Percentiles rank a stretch among this genome's conserved stretches.
These are phyloP conservation scores for Fusarium xylarioides DNA, from an alignment of 2,329 filamentous ascomycete genomes.

Conservation along the genomic window DNA sequence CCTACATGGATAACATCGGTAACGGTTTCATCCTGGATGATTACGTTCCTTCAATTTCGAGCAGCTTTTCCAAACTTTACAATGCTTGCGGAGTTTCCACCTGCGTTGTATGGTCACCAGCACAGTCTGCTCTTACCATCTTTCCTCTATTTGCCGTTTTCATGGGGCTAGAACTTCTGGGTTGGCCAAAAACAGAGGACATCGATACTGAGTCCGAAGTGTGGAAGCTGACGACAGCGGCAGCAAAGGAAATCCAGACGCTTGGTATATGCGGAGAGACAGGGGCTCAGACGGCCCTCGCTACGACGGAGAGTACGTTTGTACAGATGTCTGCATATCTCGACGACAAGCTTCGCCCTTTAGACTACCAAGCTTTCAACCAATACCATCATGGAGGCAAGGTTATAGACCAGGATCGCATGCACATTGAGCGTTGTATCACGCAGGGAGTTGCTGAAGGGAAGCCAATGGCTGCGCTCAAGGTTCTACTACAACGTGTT, in stretches of 20 bases:
- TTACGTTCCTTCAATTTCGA: not conserved
- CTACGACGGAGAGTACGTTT: not conserved
- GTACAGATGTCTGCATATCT: not conserved
- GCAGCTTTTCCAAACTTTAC: not conserved
- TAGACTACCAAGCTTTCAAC: not conserved
- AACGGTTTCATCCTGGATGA: not conserved
- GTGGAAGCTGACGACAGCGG: not conserved
- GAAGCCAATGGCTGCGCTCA: not conserved
- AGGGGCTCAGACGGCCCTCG: not conserved
- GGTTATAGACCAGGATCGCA: not conserved
- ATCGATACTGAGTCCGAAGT: not conserved
- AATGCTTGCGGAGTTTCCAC: not conserved
- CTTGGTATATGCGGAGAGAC: not conserved
- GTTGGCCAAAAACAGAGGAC: not conserved
- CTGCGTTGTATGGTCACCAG: not conserved
- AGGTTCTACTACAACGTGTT: rapidly evolving
- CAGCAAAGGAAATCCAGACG: not conserved
- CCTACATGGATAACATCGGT: not conserved
- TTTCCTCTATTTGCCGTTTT: not conserved
- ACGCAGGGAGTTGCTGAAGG: not conserved
- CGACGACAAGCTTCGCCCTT: not conserved
- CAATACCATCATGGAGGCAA: not conserved
- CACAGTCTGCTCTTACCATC: not conserved
- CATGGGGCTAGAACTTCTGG: not conserved
- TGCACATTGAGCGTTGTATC: not conserved